Evolutionary conservation across 1,284 basidiomycete genomes (phyloP).

Genomic region (Microstroma glucosiphilum): DNA sequence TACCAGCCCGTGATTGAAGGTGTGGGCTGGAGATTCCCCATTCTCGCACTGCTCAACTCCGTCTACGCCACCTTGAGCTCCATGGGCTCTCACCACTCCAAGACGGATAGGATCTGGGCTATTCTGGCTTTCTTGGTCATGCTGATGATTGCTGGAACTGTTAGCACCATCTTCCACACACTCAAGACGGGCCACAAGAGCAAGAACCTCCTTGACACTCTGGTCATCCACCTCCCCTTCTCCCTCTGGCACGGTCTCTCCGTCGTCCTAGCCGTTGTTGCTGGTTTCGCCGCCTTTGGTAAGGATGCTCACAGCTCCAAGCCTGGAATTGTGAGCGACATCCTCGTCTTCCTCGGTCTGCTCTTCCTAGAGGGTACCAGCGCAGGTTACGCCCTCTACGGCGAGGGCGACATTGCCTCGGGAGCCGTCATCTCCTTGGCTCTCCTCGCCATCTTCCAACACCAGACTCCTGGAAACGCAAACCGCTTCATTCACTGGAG

Average conservation of each 20-base stretch:
- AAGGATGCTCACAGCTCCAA: conserved; percentile 62
- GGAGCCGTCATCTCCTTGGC: conserved; percentile 78
- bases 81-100: conserved; percentile 23
- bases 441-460: conserved; percentile 54
- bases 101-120: conserved; percentile 61
- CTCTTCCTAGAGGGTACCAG: conserved; percentile 91
- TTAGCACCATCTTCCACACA: conserved; percentile 85
- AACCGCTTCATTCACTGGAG: conserved; percentile 73
- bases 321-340: conserved; percentile 82
- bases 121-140: conserved; percentile 75
- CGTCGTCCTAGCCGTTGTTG: conserved; percentile 79
- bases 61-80: conserved; percentile 68
- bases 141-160: conserved; percentile 72
- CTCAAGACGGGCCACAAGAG: conserved; percentile 76
- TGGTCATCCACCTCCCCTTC: conserved; percentile 54
- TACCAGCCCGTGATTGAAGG: conserved; percentile 76
- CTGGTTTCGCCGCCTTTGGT: conserved; percentile 85
- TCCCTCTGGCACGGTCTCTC: conserved; percentile 80
- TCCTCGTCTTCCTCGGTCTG: conserved; percentile 83
- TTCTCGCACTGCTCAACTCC: conserved; percentile 74
- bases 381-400: conserved; percentile 73
- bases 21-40: conserved; percentile 79
- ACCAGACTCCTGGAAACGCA: conserved; percentile 51
- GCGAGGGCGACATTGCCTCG: conserved; percentile 83
- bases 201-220: conserved; percentile 57